Base-by-base conservation (phyloP, 805 yeast species). In the Candida insectalens region DNA sequence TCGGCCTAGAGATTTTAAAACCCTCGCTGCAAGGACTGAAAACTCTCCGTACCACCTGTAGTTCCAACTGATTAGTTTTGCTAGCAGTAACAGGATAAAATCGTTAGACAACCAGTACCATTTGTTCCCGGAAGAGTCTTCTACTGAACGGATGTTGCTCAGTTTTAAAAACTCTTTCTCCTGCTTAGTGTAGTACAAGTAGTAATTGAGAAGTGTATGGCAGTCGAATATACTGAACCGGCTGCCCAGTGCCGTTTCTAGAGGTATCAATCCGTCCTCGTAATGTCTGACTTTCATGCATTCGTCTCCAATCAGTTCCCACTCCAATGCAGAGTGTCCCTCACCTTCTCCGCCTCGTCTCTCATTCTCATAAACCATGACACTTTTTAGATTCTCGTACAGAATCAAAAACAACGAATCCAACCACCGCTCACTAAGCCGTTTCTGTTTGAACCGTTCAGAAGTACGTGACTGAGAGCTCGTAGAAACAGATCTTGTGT, bases 401-500 rank as follows among this genome's bases (percentile, higher is more conserved):
- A 77, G 60, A 6, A 77, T 56, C 69, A 77, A 66, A 50, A 77
- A 77, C 37, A 77, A 55, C 41, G 76, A 75, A 53, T 77, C 85
- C 41, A 77, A 60, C 85, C 85, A 77, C 44, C 83, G 65, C 51
- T 77, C 85, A 59, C 83, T 77, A 34, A 77, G 60, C 46, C 85
- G 57, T 46, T 77, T 77, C 5, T 45, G 32, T 23, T 48, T 52
- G 36, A 57, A 56, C 31, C 43, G 52, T 16, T 36, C 29, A 10
- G 54, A 38, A 5, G 47, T 42, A n/a, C 40, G 37, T 16, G 55
- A 44, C 8, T 47, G 38, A 3, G 50, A 44, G 12, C 13, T 9
- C 14, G n/a, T 15, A 12, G 36, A 22, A n/a, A n/a, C n/a, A 21
- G 10, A 8, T 12, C 12, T 29, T 6, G 14, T 29, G 29, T 17